Percentiles rank a stretch among this genome's conserved stretches.
phyloP scores from a whole-genome alignment of 208 protist species.

The Crithidia sp. region DNA sequence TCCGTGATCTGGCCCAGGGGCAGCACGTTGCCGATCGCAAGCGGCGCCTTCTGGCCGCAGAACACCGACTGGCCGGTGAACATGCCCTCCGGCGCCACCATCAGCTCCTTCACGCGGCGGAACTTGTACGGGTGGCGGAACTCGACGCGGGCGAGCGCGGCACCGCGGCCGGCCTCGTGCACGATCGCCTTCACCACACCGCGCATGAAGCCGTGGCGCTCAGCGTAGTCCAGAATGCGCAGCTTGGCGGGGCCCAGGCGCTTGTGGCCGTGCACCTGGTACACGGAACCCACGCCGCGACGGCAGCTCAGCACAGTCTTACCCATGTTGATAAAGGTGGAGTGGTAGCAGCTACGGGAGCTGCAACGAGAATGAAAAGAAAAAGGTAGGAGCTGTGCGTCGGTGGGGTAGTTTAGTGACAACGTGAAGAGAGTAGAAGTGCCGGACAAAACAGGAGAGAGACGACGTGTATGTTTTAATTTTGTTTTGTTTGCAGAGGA shows the following conservation, averaged over 20 bases:
- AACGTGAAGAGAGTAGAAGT: too few relatives aligned
- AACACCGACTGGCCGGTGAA: conserved; percentile 99
- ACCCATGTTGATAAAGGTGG: conserved; percentile 55
- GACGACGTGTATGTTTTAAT: too few relatives aligned
- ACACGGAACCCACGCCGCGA: conserved; percentile 94
- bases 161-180: conserved; percentile 99
- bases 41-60: conserved; percentile 96
- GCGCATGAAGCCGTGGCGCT: conserved; percentile 95
- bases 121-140: conserved; percentile 95
- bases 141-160: conserved; percentile 97
- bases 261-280: conserved; percentile 95
- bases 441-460: too few relatives aligned
- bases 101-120: conserved; percentile 88
- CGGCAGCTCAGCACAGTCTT: conserved; percentile 93
- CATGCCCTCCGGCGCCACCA: conserved; percentile 98
- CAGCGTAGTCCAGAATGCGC: conserved; percentile 96
- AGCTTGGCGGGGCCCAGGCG: conserved; percentile 96
- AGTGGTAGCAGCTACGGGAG: neutral
- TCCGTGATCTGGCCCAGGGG: conserved; percentile 97
- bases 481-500: too few relatives aligned
- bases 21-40: conserved; percentile 98
- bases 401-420: too few relatives aligned
- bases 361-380: neutral
- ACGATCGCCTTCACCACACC: conserved; percentile 96
- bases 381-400: neutral